Evolutionary conservation across 1,139 yeast genomes (phyloP), one percentile per base, ranked within the genome.

Genomic region (Nakaseomyces kungkrabaensis): DNA sequence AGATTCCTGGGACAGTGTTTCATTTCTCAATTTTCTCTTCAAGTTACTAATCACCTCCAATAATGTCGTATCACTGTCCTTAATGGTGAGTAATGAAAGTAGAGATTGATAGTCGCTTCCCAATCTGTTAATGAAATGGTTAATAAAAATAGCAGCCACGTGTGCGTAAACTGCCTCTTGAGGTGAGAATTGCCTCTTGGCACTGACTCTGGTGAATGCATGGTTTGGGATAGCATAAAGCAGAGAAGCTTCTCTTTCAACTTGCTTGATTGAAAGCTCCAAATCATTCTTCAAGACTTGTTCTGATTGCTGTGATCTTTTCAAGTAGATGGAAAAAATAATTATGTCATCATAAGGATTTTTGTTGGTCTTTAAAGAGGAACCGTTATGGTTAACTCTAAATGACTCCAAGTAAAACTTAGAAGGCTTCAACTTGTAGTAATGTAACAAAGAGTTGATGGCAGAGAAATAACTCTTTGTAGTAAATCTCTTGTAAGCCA

Each of bases 131-230:
- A 92, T 78, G 71, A 92, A 92, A 68, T 92, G 97, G 46, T 95
- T 84, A 48, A 88, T 95, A 64, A 92, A 92, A 54, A 89, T 86
- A 49, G 87, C 86, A 59, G 92, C 96, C 64, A 89, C 85, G 68
- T 92, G 97, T 43, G 97, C 95, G 67, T 92, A 92, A 55, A 90
- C 83, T 48, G 92, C 80, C 71, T 92, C 97, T 70, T 92, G 98
- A 60, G 94, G 80, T 1, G 97, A 89, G 68, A 90, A 77, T 57
- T 82, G 82, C 51, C 94, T 86, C 51, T 75, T 69, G 56, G 85
- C 82, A 65, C 90, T 90, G 53, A 82, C 76, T 49, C 77, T 75
- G 60, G 83, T 85, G 75, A 90, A 90, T 60, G 78, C 76, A 63
- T 88, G 87, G 68, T 85, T 85, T 45, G 98, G 98, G 58, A 92